Evolutionary conservation across 257 asterid genomes (phyloP).

Genomic region (Eustoma russellianum): DNA sequence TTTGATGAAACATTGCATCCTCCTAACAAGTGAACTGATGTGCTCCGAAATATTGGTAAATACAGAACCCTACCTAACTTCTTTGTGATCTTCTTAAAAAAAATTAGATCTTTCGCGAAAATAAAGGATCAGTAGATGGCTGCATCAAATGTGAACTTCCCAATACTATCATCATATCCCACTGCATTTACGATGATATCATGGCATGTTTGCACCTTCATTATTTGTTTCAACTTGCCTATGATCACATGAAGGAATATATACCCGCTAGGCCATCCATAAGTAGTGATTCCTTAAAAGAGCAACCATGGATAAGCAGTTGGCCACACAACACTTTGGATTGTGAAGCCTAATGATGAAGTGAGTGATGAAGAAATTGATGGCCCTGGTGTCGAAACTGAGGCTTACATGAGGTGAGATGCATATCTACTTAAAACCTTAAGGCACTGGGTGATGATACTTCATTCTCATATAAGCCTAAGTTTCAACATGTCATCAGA

Average conservation of each 20-base stretch:
- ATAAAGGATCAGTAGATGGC: slow-evolving; percentile 38
- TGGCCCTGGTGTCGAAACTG: no score
- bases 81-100: slow-evolving; percentile 33
- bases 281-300: slow-evolving; percentile 34
- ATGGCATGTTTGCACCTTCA: slow-evolving; percentile 16
- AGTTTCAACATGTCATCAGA: no score
- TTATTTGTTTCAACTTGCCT: slow-evolving; percentile 16
- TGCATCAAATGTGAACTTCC: slow-evolving; percentile 24
- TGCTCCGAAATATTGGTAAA: slow-evolving; percentile 40
- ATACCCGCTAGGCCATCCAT: slow-evolving; percentile 22
- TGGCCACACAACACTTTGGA: slow-evolving; percentile 48
- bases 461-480: no score
- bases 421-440: no score
- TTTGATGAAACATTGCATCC: slow-evolving; percentile 45
- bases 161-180: slow-evolving; percentile 38
- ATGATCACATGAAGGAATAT: slow-evolving; percentile 15
- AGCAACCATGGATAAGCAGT: slow-evolving; percentile 29
- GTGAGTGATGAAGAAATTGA: slow-evolving; percentile 45
- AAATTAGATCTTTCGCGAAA: slow-evolving; percentile 31
- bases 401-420: no score
- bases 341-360: slow-evolving; percentile 49
- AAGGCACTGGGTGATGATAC: no score
- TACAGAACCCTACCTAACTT: slow-evolving; percentile 43
- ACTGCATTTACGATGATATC: slow-evolving; percentile 36
- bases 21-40: slow-evolving; percentile 48